Evolutionary conservation across 1,139 yeast species (phyloP), one percentile per base, ranked within the genome.

Genomic region (Lodderomyces beijingensis): DNA sequence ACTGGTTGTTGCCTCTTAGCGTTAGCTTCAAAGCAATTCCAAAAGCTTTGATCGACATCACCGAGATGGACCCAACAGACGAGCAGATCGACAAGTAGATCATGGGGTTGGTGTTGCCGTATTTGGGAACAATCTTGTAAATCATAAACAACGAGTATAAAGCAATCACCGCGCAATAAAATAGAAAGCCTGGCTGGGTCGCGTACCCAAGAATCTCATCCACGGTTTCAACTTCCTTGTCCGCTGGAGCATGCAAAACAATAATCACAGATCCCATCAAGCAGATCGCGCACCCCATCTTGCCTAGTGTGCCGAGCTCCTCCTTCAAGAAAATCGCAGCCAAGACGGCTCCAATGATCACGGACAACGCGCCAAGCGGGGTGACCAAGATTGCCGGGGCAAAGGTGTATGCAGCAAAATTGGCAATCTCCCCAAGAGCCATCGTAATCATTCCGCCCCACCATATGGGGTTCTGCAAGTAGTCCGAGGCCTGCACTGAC

Each of bases 381-480:
- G 96, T 88, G 27, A 87, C 96, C 46, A 87, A 61, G 43, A 88
- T 85, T 1, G 96, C 95, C 2, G 96, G 96, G 0, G 96, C 96
- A 69, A 87, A 87, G 1, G 96, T 88, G 52, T 87, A 87, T 1
- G 96, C 96, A 9, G 96, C 96, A 55, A 87, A 87, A 55, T 87
- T 87, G 37, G 96, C 95, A 30, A 87, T 63, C 55, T 87, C 96
- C 4, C 96, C 96, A 23, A 87, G 59, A 2, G 93, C 95, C 96
- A 87, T 88, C 35, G 93, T 77, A 22, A 79, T 50, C 74, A 88
- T 87, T 11, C 96, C 96, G 0, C 93, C 87, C 88, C 95, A 85
- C 96, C 96, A 87, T 29, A 86, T 75, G 7, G 96, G 96, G 53
- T 85, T 86, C 44, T 73, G 78, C 40, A 87, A 64, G 53, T 87